phyloP scores from a whole-genome alignment of 306 rosid genomes.

The Cicer chorassanicum region DNA sequence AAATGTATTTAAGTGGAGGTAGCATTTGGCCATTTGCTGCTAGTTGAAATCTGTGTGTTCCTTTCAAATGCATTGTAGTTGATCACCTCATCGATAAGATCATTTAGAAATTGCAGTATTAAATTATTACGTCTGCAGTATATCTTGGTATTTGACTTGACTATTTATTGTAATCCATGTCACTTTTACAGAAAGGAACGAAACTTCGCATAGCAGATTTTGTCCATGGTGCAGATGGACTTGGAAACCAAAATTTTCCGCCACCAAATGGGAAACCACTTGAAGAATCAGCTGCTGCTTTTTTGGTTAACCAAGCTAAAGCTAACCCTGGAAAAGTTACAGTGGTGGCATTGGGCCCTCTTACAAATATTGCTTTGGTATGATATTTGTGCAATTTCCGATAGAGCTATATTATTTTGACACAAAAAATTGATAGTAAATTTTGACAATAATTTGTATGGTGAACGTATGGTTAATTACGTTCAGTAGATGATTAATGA shows the following conservation, averaged over 20 bases:
- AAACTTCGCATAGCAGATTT: conserved; percentile 89
- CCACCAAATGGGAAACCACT: conserved; percentile 81
- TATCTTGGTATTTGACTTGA: conserved; percentile 9
- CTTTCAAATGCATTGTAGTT: conserved; percentile 24
- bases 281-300: conserved; percentile 70
- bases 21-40: neutral
- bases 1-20: too few relatives aligned
- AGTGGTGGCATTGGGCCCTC: conserved; percentile 89
- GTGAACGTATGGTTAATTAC: too few relatives aligned
- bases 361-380: conserved; percentile 93
- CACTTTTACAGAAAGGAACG: conserved; percentile 60
- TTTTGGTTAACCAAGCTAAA: conserved; percentile 80
- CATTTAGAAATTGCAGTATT: neutral
- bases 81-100: conserved; percentile 20
- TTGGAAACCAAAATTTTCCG: conserved; percentile 94
- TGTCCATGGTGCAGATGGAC: conserved; percentile 93
- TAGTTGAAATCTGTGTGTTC: neutral
- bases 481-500: too few relatives aligned
- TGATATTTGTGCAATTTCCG: conserved; percentile 38
- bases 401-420: too few relatives aligned
- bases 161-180: conserved; percentile 24
- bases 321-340: conserved; percentile 80
- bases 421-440: too few relatives aligned
- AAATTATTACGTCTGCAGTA: conserved; percentile 15
- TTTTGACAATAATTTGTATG: too few relatives aligned